Percentiles rank a stretch among this genome's conserved stretches.
Evolutionary conservation across 2,329 filamentous ascomycete species (phyloP).

Genomic region (Pseudogymnoascus sp.): DNA sequence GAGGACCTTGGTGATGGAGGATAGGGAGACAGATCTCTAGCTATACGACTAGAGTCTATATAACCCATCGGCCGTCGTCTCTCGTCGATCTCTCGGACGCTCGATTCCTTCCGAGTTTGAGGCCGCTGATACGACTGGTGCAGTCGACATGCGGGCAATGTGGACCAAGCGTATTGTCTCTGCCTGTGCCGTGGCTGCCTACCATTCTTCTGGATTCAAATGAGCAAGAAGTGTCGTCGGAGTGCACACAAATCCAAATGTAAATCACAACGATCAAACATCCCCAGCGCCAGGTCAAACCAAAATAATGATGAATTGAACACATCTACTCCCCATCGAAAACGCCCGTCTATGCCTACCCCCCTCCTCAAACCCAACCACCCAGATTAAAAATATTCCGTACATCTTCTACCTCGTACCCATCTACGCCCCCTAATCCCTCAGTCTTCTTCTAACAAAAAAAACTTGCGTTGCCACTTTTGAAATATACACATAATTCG

Average conservation of each 20-base stretch:
- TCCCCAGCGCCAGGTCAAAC: background rate
- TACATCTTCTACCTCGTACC: background rate
- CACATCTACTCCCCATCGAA: background rate
- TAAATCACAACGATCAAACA: background rate
- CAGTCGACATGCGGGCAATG: too few species aligned
- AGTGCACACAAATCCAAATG: background rate
- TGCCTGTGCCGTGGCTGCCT: too few species aligned
- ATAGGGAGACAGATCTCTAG: too few species aligned
- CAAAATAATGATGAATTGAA: background rate
- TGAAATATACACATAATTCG: background rate
- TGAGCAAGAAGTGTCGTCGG: slow-evolving; percentile 19
- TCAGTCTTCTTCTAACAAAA: background rate
- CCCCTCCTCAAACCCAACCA: background rate
- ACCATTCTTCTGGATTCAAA: slow-evolving; percentile 25
- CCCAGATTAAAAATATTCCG: background rate
- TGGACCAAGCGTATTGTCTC: too few species aligned
- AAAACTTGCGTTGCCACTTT: background rate
- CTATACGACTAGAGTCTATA: too few species aligned
- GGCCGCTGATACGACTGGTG: too few species aligned
- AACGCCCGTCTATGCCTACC: background rate
- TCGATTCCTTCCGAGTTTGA: too few species aligned
- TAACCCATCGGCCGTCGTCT: too few species aligned
- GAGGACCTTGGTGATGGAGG: too few species aligned
- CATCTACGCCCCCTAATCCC: background rate
- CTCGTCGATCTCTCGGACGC: too few species aligned